Evolutionary conservation across 345 rosid species (phyloP), one percentile per base, ranked within the genome.

Genomic region (Rubroshorea leprosula): DNA sequence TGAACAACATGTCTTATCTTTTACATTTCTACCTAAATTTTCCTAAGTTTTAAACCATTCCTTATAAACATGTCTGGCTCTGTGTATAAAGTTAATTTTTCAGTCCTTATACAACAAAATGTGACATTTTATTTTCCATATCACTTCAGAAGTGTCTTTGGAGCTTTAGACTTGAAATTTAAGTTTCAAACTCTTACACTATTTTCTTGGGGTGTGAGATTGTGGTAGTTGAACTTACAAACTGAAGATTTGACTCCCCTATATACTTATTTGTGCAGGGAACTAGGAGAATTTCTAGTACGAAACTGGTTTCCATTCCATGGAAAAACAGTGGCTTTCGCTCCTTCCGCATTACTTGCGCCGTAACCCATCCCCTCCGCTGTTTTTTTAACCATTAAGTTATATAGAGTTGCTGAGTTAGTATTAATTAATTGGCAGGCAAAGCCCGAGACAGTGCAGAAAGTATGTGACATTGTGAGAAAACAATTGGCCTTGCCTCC

Each of bases 401-500:
- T 50, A 1, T 22, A 13, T 50, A 5, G 23, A 50, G 15, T 11
- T 6, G 44, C 47, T 21, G 16, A 16, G 19, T 49, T 35, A 23
- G 20, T 47, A 5, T 46, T 55, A 27, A 14, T 26, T 21, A 26
- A 38, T 18, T 46, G 45, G 47, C 72, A 87, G 96, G 97, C 91
- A 39, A 90, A 80, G 55, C 82, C 89, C 17, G 91, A 85, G 71
- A 90, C 97, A 0, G 86, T 87, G 68, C 70, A 78, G 25, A 83
- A 82, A 77, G 97, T 90, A 49, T 81, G 87, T 62, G 82, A 76
- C 24, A 82, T 85, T 55, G 96, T 90, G 73, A 87, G 77, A 76
- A 84, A 82, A 48, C 96, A 90, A 69, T 72, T 87, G n/a, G 91
- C 89, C 35, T 71, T 90, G 54, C n/a, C 87, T 0, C 67, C 71